These are phyloP conservation scores for Phytophthora kernoviae DNA, from an alignment of 352 stramenopile species.

Conservation along the genomic window DNA sequence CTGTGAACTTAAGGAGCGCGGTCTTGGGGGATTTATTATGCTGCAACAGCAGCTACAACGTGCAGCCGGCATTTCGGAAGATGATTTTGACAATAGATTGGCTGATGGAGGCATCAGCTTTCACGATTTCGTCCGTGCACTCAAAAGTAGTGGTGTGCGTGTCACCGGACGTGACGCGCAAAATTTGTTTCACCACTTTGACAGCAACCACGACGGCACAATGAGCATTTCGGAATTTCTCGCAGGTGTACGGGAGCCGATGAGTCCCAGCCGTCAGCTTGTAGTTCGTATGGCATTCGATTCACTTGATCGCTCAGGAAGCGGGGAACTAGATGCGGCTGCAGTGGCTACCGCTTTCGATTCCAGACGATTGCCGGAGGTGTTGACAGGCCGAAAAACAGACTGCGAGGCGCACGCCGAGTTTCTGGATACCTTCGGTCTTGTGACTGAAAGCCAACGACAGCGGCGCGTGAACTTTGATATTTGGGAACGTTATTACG, in stretches of 20 bases:
- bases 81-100: conserved; percentile 58
- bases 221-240: conserved; percentile 91
- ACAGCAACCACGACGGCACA: conserved; percentile 81
- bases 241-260: conserved; percentile 74
- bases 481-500: conserved; percentile 88
- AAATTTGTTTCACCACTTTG: conserved; percentile 85
- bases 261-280: conserved; percentile 76
- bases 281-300: conserved; percentile 91
- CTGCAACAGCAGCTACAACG: conserved; percentile 77
- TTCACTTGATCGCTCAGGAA: conserved; percentile 78
- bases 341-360: conserved; percentile 84
- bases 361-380: conserved; percentile 82
- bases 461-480: conserved; percentile 65
- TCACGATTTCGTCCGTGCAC: conserved; percentile 74
- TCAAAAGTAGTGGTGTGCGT: conserved; percentile 66
- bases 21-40: conserved; percentile 72
- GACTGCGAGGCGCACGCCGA: conserved; percentile 79
- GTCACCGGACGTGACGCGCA: conserved; percentile 55
- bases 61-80: conserved; percentile 36
- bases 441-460: conserved; percentile 41
- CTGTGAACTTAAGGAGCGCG: conserved; percentile 64
- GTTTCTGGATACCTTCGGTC: conserved; percentile 85
- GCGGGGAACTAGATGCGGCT: conserved; percentile 70
- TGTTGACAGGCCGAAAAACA: conserved; percentile 77
- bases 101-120: conserved; percentile 66